phyloP scores from a whole-genome alignment of 805 yeast species.

The Ogataea nitratoaversa region DNA sequence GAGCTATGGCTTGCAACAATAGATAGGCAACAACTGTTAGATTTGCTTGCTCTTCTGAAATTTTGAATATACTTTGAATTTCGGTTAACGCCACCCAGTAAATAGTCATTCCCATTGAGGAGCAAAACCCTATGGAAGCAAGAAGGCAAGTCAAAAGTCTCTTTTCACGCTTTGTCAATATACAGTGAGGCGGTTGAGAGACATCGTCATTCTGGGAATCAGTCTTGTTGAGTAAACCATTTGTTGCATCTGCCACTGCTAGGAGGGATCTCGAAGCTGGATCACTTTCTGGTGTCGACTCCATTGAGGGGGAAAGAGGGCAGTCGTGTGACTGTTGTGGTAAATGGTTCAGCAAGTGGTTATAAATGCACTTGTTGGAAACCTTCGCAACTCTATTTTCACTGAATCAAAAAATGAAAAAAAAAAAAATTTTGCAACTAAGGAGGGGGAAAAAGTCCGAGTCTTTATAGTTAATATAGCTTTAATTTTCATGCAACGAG shows the following conservation, averaged over 20 bases:
- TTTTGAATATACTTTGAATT: constrained; percentile 49
- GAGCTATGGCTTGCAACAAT: constrained; percentile 72
- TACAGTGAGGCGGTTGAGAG: constrained; percentile 35
- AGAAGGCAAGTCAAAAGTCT: constrained; percentile 35
- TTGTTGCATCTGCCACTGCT: background rate
- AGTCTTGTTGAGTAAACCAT: background rate
- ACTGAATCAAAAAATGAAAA: no score
- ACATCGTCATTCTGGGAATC: background rate
- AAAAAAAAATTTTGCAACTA: no score
- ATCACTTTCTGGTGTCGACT: background rate
- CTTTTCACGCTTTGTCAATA: constrained; percentile 40
- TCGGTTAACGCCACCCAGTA: constrained; percentile 73
- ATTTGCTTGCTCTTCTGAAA: constrained; percentile 56
- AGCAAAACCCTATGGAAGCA: constrained; percentile 54
- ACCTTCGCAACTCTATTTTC: no score
- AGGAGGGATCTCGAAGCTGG: background rate
- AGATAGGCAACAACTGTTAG: constrained; percentile 74
- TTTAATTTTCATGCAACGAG: no score
- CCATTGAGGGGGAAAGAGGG: background rate
- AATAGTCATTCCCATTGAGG: constrained; percentile 70
- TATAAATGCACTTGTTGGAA: no score
- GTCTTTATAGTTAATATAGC: no score
- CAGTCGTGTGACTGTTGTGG: no score
- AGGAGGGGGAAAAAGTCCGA: no score
- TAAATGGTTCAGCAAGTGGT: no score